These are phyloP conservation scores for Neofusicoccum kwambonambiense DNA, from an alignment of 2,329 filamentous ascomycete genomes.

Conservation along the genomic window DNA sequence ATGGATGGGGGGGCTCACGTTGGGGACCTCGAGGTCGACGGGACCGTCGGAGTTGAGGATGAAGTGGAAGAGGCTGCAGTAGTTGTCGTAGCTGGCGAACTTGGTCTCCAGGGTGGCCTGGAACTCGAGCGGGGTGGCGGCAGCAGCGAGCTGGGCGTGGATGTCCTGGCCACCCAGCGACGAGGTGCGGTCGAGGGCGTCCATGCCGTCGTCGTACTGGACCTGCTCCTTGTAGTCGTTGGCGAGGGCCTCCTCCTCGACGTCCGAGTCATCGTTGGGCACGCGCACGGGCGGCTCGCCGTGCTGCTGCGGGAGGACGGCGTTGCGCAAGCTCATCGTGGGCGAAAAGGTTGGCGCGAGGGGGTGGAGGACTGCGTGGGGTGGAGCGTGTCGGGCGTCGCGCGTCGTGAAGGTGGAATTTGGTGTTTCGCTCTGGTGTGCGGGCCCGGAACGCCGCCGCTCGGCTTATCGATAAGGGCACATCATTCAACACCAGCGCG, in stretches of 20 bases:
- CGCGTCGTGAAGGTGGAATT: conserved; percentile 19
- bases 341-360: background rate
- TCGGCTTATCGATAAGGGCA: conserved; percentile 18
- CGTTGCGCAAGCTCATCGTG: conserved; percentile 39
- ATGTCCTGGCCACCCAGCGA: conserved; percentile 78
- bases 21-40: conserved; percentile 93
- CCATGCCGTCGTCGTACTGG: conserved; percentile 84
- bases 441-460: background rate
- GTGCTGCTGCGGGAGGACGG: conserved; percentile 40
- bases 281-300: conserved; percentile 37
- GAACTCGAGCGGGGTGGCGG: conserved; percentile 93
- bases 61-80: conserved; percentile 99
- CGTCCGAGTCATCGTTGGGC: conserved; percentile 79
- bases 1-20: conserved; percentile 60
- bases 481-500: background rate
- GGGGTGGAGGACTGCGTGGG: conserved; percentile 5
- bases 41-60: conserved; percentile 99
- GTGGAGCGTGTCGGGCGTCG: conserved; percentile 17
- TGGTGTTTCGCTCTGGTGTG: conserved; percentile 21
- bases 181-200: conserved; percentile 71
- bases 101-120: conserved; percentile 94
- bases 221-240: conserved; percentile 95
- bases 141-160: conserved; percentile 84
- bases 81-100: conserved; percentile 98
- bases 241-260: conserved; percentile 92